These are phyloP conservation scores for Aspergillus sparsus DNA, from an alignment of 495 filamentous ascomycete genomes.

Conservation along the genomic window DNA sequence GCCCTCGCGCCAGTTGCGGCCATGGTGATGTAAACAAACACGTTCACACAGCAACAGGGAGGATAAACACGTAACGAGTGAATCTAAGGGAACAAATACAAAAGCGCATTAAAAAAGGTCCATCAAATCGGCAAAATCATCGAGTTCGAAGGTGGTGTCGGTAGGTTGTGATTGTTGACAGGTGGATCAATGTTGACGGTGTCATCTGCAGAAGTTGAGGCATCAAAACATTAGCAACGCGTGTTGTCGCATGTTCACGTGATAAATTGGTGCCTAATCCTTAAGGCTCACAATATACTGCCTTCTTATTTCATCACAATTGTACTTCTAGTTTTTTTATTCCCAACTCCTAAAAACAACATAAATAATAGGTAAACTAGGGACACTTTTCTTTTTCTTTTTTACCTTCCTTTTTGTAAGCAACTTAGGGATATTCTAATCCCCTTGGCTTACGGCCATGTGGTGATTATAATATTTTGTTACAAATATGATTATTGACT, in stretches of 20 bases:
- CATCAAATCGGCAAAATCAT: slow-evolving; percentile 14
- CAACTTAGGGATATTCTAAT: no score
- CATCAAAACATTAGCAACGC: slow-evolving; percentile 36
- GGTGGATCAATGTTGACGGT: slow-evolving; percentile 16
- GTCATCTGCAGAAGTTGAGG: slow-evolving; percentile 18
- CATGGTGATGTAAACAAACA: slow-evolving; percentile 51
- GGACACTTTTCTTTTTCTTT: no score
- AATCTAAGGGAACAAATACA: slow-evolving; percentile 6
- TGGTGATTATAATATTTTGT: no score
- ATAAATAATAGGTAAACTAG: no score
- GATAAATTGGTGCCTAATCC: slow-evolving; percentile 5
- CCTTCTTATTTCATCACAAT: no score
- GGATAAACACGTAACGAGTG: background rate
- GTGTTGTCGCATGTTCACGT: slow-evolving; percentile 27
- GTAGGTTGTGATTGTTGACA: slow-evolving; percentile 15
- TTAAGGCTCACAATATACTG: no score
- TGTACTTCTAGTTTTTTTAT: no score
- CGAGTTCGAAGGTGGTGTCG: slow-evolving; percentile 9
- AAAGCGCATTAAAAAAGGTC: slow-evolving; percentile 11
- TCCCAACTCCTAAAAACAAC: no score
- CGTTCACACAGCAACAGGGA: slow-evolving; percentile 17
- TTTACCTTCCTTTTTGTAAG: no score
- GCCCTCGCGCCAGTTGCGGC: slow-evolving; percentile 48
- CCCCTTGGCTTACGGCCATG: no score
- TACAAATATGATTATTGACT: no score